Evolutionary conservation across 257 asterid species (phyloP), one percentile per base, ranked within the genome.

Genomic region (Eustoma russellianum): DNA sequence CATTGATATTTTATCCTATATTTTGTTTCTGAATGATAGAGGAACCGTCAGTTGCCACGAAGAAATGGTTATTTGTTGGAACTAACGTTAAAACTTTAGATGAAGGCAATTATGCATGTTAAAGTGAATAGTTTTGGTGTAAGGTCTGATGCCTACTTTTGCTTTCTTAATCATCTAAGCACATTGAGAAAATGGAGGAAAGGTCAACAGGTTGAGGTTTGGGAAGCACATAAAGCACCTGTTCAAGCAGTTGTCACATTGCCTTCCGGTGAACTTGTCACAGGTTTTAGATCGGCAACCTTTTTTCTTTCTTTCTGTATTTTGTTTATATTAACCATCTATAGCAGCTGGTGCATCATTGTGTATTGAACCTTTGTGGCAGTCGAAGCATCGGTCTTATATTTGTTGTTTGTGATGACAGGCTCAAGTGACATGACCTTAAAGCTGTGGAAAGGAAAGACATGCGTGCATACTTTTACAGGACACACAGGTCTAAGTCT

Each of bases 401-500:
- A 17, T 13, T 57, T 50, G 33, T 17, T 60, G 41, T 53, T 71
- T 71, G 48, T 57, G 55, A 50, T 78, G 70, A 52, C 73, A 92
- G 98, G 97, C 71, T 92, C 99, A 16, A 92, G 94, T 74, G 97
- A 92, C 79, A 74, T 65, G 78, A 76, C 91, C 56, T 66, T 92
- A 75, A 92, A 85, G 93, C 85, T 88, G 11, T 92, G 99, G 99
- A 85, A 83, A 60, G 99, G 94, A 60, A 80, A 74, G 65, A 60
- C 85, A 58, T 88, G 99, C 59, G 24, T 59, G 34, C 93, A 73
- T 45, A 79, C 99, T 49, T 79, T 83, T 69, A 66, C 57, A 41
- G 99, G 97, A 49, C 99, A 88, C 73, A 69, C 93, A 88, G 98
- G 98, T 91, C 71, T 56, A 47, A 17, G 45, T 65, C 61, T 16